Evolutionary conservation across 768 basidiomycete genomes (phyloP), one percentile per base, ranked within the genome.

Genomic region (Boletus rubescentipes): DNA sequence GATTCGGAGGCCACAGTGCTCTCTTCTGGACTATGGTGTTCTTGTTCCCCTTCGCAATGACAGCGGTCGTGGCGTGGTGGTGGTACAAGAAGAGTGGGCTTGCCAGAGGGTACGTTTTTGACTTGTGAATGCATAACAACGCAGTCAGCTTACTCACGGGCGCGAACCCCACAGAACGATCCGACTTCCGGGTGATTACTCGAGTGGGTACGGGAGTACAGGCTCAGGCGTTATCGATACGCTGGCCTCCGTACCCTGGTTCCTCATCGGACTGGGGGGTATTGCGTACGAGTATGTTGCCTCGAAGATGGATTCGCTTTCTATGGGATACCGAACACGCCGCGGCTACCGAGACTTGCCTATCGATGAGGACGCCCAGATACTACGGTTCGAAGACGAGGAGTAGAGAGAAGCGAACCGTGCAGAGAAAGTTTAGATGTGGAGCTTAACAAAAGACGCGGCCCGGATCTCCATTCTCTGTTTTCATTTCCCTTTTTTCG

Each of bases 221-320:
- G 77, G 80, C 5, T 78, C 84, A 0, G 78, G 81, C 15, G 54
- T 77, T 0, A 53, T 94, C 53, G 85, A 78, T 20, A 94, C 91
- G 4, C 65, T 97, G 38, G 92, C 91, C 2, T 92, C 90, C 10
- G 81, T 98, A 3, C 95, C 95, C 0, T 95, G 88, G 86, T 95
- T 90, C 77, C 67, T 96, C 46, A 62, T 97, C 39, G 95, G 94
- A 20, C 61, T 94, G 21, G 81, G 77, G 0, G 83, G 88, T 2
- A 83, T 92, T 53, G 89, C 83, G 3, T 86, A 80, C 73, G 87
- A 87, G 65, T 84, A 81, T 71, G 76, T 85, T 2, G 65, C 77
- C 0, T 82, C 81, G 20, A 74, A 69, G 47, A 58, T 81, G 41
- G 82, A 81, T 15, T 58, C 60, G 2, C 9, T 72, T 5, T 65